Base-by-base conservation (phyloP, 345 rosid species). In the Brassica incana region DNA sequence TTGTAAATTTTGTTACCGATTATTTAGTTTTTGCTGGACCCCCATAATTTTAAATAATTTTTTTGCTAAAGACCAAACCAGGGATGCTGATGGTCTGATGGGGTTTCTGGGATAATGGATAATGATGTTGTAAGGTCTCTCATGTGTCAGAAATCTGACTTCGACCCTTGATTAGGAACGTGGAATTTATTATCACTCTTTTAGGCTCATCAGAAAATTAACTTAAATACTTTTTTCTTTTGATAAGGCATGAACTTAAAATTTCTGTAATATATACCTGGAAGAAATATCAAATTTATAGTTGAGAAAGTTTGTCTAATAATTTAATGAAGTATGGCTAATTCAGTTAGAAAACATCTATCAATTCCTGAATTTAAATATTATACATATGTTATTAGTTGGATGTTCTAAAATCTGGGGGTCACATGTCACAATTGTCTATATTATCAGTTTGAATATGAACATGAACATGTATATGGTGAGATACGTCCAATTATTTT, bases 111-210 rank as follows among this genome's bases (percentile, higher is more conserved):
- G 18, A 16, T 16, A 16, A 16, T 16, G 18, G 18, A 16, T 16
- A 16, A 16, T 16, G 18, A 16, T 16, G 18, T n/a, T n/a, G n/a
- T 58, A 59, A 67, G 78, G 69, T 79, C 32, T 29, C 32, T 29
- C 69, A 67, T 67, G 8, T 33, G 73, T 73, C 73, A n/a, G 29
- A 27, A 66, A 73, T 72, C 73, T 72, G 82, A 72, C 77, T 78
- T 56, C 38, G 20, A 73, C 68, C 50, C 68, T 71, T 60, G 69
- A 59, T 78, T 66, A 43, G 14, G 60, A 69, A 73, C 78, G 61
- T 79, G 78, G 40, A 66, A 58, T 60, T 79, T 67, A 67, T 73
- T 11, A 43, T 72, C 62, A 38, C 61, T 56, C 25, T 5, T 11
- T 64, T 12, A 3, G 9, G 30, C 35, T 48, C 59, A 61, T 71